Evolutionary conservation across 2,329 filamentous ascomycete species (phyloP), one percentile per base, ranked within the genome.

Genomic region (Phaeoacremonium minimum): DNA sequence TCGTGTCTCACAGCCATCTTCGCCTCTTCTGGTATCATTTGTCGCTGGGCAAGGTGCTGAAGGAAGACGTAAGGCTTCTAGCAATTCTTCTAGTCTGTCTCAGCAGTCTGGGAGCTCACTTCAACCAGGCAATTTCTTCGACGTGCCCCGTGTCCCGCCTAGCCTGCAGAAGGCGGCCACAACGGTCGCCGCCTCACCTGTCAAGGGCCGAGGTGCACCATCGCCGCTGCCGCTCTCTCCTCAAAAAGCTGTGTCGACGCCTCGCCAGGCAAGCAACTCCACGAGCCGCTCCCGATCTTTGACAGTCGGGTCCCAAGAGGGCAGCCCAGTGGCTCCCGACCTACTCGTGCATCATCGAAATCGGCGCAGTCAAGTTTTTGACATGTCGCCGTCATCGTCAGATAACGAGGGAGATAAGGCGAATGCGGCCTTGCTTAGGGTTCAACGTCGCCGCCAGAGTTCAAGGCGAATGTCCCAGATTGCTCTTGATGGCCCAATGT

Each of bases 341-440:
- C 77, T 85, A 35, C 72, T 83, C 11, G 70, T 76, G 7, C 77
- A 82, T 34, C 90, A 96, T 53, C 82, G 90, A 51, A 96, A 96
- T 58, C 83, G 93, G 28, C 80, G 89, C 49, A 97, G 91, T 56
- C 93, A 96, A 52, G 85, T 96, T 3, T 88, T 97, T 50, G 91
- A 97, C 57, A 85, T 96, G 63, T 98, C 93, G 3, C 93, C 93
- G 4, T 97, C 93, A 0, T 97, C 91, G 0, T 98, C 93, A 0
- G 93, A 98, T 55, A 98, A 95, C 41, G 93, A 98, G 62, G 89
- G 94, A 33, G 86, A 91, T 30, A 87, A 94, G 51, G 86, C 90
- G 7, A 95, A 90, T 56, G 89, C 86, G 33, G 41, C 58, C 2
- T 71, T 97, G 9, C 74, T 98, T 30, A 87, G 94, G 35, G 91